Base-by-base conservation (phyloP, 768 basidiomycete genomes). In the Russula dissimulans region DNA sequence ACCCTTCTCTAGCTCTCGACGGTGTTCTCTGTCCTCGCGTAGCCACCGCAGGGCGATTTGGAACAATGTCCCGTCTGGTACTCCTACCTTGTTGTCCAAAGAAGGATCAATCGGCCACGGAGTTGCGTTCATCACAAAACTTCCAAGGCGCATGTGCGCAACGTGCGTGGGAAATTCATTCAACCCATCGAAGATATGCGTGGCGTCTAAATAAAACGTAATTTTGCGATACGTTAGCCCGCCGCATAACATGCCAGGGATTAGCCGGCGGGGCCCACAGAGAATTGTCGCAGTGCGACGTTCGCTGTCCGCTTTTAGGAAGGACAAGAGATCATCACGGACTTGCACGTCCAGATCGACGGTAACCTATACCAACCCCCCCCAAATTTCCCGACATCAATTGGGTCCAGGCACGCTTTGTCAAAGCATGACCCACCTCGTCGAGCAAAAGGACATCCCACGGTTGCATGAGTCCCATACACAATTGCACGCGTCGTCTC, bases 341-440 rank as follows among this genome's bases (percentile, higher is more conserved):
- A 99, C 97, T 43, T 97, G 81, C 15, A 97, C 95, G 68, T 99
- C 97, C 14, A 99, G 77, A 71, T 99, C 97, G 18, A 98, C 95
- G 1, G 95, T 98, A 56, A 95, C 92, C 91, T 94, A 63, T 43
- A 11, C 55, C 18, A n/a, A 12, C 31, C 26, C 22, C 22, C 22
- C 22, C 22, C 22, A 22, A 5, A 7, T 49, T 22, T n/a, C 41
- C 44, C 18, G 15, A n/a, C 1, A 29, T 36, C 34, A 11, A 53
- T 44, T 34, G 8, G 7, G 57, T 32, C 45, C 29, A 52, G 49
- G 60, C 59, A 53, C 32, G 60, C 55, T 17, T 26, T 11, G 22
- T 26, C 31, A 43, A 31, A 26, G 26, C 36, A 22, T 29, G 31
- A 57, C 68, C 43, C 61, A 95, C 95, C 78, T 99, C 97, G 68